Percentiles rank a stretch among this genome's conserved stretches.
These are phyloP conservation scores for Kregervanrija delftensis DNA, from an alignment of 805 yeast species.

Conservation along the genomic window DNA sequence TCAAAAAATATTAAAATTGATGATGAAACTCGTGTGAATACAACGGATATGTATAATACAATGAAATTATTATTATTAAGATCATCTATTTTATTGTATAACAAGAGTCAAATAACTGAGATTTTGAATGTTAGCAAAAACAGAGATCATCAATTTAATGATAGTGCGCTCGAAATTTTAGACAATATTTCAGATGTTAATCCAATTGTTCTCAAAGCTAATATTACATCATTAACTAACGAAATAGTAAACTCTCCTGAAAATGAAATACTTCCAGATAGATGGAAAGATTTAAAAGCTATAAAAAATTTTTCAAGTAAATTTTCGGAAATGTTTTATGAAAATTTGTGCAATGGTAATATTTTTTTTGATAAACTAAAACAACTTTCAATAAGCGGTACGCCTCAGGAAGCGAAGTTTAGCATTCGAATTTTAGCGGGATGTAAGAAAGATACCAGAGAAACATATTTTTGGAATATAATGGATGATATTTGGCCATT, in stretches of 20 bases:
- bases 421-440: conserved; percentile 52
- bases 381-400: conserved; percentile 42
- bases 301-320: conserved; percentile 51
- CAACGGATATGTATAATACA: conserved; percentile 44
- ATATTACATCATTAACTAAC: conserved; percentile 43
- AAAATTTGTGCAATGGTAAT: conserved; percentile 33
- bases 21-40: conserved; percentile 29
- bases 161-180: conserved; percentile 45
- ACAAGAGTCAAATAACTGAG: conserved; percentile 54
- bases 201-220: conserved; percentile 61
- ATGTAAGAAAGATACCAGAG: conserved; percentile 31
- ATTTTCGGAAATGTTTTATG: conserved; percentile 33
- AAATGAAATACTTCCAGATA: conserved; percentile 3
- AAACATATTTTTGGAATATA: conserved; percentile 32
- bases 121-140: conserved; percentile 43
- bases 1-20: conserved; percentile 36
- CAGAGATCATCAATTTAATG: conserved; percentile 16
- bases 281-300: conserved; percentile 46
- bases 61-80: conserved; percentile 57
- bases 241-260: conserved; percentile 1
- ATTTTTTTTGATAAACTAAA: conserved; percentile 39
- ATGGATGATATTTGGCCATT: conserved; percentile 45
- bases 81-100: conserved; percentile 53
- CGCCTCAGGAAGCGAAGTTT: conserved; percentile 57
- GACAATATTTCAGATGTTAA: conserved; percentile 50